Evolutionary conservation across 495 filamentous ascomycete species (phyloP), one percentile per base, ranked within the genome.

Genomic region (Oidiodendron maius): DNA sequence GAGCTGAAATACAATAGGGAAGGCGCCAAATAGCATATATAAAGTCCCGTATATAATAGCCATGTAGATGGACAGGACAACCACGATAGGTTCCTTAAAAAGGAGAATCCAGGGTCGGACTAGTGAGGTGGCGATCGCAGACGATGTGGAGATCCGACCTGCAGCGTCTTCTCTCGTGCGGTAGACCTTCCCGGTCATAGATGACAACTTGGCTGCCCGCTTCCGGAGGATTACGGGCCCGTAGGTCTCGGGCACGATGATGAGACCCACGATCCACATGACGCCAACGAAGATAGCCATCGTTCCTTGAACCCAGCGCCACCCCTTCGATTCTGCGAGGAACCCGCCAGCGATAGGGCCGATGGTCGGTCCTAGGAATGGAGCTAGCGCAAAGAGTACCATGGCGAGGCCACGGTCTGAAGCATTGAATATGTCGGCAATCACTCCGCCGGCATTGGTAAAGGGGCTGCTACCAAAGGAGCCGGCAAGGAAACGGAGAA

Each of bases 251-350:
- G 90, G 91, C 3, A 93, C 86, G 15, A 89, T 72, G 15, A 87
- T 57, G 39, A 81, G 57, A 17, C 72, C 66, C 9, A 68, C 61
- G 5, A 90, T 47, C 68, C 68, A 68, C 51, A 84, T 57, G 21
- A 75, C 58, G 6, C 68, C 76, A 2, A 83, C 74, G 88, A 89
- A 94, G 16, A 95, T 95, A 8, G 91, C 59, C 41, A 94, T 68
- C 3, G 84, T 75, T 62, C 90, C 95, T 61, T 93, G 91, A 6
- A 83, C 85, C 91, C 90, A 96, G 23, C 89, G 74, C 89, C 89
- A 93, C 28, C 59, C 70, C 8, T 76, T 9, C n/a, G 22, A 26
- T 4, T 32, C 20, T 20, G 3, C 36, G 34, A 69, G 11, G 90
- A 65, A 62, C 78, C 87, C 35, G 26, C 30, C 18, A 26, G 39